phyloP scores from a whole-genome alignment of 2,329 filamentous ascomycete genomes.

The Onygenales sp. region DNA sequence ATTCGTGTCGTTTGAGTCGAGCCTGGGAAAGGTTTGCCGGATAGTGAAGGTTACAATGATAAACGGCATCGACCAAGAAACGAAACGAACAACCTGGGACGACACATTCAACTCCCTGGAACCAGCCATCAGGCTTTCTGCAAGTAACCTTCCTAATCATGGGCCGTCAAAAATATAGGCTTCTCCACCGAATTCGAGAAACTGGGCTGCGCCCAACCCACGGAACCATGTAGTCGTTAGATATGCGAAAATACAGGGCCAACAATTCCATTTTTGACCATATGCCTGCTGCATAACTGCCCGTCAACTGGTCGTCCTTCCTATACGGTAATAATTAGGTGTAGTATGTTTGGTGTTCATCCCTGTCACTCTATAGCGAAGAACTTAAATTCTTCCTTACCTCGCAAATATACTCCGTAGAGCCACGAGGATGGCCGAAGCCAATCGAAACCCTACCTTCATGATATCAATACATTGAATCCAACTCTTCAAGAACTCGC shows the following conservation, averaged over 20 bases:
- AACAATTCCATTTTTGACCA: not conserved
- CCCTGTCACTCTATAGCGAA: not conserved
- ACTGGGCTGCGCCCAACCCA: not conserved
- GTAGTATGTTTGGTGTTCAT: not conserved
- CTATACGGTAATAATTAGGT: not conserved
- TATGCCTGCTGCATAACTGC: not conserved
- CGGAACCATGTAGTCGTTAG: not conserved
- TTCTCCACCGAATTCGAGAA: conserved; percentile 1
- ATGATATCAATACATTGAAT: not conserved
- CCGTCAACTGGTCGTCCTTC: not conserved
- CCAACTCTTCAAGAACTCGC: not conserved
- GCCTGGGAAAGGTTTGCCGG: conserved; percentile 6
- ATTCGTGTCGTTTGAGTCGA: conserved; percentile 17
- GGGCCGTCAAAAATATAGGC: not conserved
- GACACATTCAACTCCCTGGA: conserved; percentile 6
- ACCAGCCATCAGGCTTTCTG: not conserved
- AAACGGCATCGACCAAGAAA: conserved; percentile 18
- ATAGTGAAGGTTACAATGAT: conserved; percentile 15
- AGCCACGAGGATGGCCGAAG: not conserved
- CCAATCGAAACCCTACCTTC: not conserved
- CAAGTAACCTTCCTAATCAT: conserved; percentile 5
- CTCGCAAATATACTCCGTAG: not conserved
- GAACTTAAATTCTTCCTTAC: not conserved
- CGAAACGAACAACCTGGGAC: conserved; percentile 16
- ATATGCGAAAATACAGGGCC: not conserved